Evolutionary conservation across 106 monocot genomes (phyloP).

Genomic region (Dendrobium chrysotoxum): DNA sequence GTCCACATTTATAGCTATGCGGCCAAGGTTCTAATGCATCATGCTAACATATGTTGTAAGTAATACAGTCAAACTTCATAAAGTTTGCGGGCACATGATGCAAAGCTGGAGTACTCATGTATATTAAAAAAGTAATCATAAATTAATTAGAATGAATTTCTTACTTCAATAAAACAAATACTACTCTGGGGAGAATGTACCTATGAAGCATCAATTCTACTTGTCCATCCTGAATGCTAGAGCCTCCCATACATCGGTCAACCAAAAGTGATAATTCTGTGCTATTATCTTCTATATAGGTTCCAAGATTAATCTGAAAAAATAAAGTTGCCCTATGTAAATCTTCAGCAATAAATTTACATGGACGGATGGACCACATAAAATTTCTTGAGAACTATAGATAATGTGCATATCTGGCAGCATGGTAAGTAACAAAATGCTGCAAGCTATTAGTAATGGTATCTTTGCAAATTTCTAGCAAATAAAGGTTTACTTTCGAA

Average conservation of each 20-base stretch:
- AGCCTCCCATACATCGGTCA: conserved; percentile 81
- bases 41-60: neutral
- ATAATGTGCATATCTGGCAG: neutral
- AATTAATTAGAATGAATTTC: neutral
- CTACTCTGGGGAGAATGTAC: conserved; percentile 24
- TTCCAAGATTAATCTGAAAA: conserved; percentile 90
- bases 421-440: neutral
- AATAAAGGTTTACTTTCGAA: neutral
- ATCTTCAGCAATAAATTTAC: neutral
- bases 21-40: neutral
- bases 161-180: neutral
- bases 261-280: conserved; percentile 81
- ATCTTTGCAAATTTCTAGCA: neutral
- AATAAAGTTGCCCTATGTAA: neutral
- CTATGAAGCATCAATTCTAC: conserved; percentile 95
- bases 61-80: neutral
- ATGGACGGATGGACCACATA: neutral
- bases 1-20: neutral
- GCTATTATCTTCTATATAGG: conserved; percentile 61
- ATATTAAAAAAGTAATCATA: neutral
- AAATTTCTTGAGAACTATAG: neutral
- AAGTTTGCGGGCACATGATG: neutral
- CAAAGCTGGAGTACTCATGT: neutral
- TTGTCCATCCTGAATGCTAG: conserved; percentile 85
- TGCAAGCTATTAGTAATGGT: neutral